A percentile compares a stretch with the other conserved stretches of the same genome.
Evolutionary conservation across 805 yeast genomes (phyloP).

Genomic region (Saturnispora serradocipensis): DNA sequence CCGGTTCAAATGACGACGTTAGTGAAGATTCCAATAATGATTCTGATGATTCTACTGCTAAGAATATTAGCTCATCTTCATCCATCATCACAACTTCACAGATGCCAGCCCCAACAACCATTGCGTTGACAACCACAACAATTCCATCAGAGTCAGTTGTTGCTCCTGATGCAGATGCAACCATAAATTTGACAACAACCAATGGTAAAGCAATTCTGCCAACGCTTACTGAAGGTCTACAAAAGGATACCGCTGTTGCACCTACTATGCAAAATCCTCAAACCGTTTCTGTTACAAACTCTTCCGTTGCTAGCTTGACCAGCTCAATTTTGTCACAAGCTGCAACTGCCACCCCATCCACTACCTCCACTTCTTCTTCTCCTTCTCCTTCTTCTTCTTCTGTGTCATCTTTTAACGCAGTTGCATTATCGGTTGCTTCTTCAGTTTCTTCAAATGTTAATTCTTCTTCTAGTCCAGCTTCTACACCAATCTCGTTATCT

Average conservation of each 20-base stretch:
- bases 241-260: conserved; percentile 10
- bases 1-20: neutral
- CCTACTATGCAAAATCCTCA: conserved; percentile 11
- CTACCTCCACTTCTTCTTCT: conserved; percentile 3
- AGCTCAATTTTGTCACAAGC: neutral
- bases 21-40: neutral
- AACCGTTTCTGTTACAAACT: conserved; percentile 17
- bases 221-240: conserved; percentile 11
- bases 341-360: conserved; percentile 11
- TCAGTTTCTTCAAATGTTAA: neutral
- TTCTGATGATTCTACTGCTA: too few relatives aligned
- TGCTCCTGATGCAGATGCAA: conserved; percentile 10
- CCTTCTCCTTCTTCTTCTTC: neutral
- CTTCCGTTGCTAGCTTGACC: conserved; percentile 14
- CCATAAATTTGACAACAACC: conserved; percentile 4
- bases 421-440: too few relatives aligned
- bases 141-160: conserved; percentile 10
- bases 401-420: neutral
- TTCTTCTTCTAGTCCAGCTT: conserved; percentile 11
- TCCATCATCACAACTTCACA: neutral
- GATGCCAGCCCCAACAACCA: conserved; percentile 9
- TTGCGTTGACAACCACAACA: conserved; percentile 14
- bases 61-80: neutral
- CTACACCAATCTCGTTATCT: conserved; percentile 9
- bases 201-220: conserved; percentile 6